Evolutionary conservation across 768 basidiomycete species (phyloP).

Genomic region (Tylopilus sp.): DNA sequence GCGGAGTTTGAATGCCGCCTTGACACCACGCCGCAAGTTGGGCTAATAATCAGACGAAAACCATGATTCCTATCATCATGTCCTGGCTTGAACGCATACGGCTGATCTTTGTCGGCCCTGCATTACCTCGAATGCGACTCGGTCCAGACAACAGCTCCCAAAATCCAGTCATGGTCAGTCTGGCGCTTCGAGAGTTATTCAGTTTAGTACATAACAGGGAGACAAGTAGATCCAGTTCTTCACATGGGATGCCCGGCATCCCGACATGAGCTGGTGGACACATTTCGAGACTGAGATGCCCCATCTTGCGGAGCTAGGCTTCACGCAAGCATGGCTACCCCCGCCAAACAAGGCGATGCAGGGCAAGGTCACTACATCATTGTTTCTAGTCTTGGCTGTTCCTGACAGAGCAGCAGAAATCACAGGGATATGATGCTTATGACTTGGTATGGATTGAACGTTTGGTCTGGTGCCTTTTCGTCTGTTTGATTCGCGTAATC

Average conservation of each 20-base stretch:
- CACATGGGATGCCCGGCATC: slow-evolving; percentile 68
- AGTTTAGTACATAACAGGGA: background rate
- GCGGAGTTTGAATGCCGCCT: slow-evolving; percentile 26
- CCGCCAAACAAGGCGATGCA: slow-evolving; percentile 77
- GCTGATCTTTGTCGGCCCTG: slow-evolving; percentile 29
- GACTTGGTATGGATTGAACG: slow-evolving; percentile 55
- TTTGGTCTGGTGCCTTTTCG: background rate
- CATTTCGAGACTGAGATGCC: slow-evolving; percentile 68
- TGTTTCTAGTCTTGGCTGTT: background rate
- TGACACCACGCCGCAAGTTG: background rate
- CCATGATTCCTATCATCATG: slow-evolving; percentile 10
- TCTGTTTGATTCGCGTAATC: background rate
- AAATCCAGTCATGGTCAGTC: slow-evolving; percentile 68
- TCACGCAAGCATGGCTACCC: slow-evolving; percentile 82
- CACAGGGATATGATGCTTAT: slow-evolving; percentile 83
- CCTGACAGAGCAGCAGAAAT: slow-evolving; percentile 41
- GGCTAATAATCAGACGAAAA: background rate
- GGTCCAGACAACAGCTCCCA: slow-evolving; percentile 44
- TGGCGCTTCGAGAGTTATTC: background rate
- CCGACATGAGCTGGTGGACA: slow-evolving; percentile 74
- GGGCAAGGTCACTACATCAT: slow-evolving; percentile 37
- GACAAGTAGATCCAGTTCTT: slow-evolving; percentile 77
- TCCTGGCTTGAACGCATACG: slow-evolving; percentile 25
- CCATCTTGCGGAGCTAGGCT: slow-evolving; percentile 57
- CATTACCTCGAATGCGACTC: slow-evolving; percentile 60